A percentile compares a stretch with the other conserved stretches of the same genome.
Conservation (phyloP, 495 filamentous ascomycete genomes). For the Penicillium silybi region DNA sequence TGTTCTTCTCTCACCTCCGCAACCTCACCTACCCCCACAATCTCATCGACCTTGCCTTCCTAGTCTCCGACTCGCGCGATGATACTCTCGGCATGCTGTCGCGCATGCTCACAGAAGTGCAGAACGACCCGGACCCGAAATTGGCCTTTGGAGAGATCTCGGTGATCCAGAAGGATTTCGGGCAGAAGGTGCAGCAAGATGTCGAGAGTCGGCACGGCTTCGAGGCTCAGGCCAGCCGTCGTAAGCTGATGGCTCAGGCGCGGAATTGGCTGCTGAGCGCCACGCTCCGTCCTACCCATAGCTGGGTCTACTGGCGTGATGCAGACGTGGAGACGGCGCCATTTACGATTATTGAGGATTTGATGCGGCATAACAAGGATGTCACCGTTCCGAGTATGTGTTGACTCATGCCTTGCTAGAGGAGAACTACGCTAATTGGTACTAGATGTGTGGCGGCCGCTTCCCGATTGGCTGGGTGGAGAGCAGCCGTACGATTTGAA, state of each 20-base stretch:
- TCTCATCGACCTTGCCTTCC: conserved; percentile 91
- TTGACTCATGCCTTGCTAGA: background rate
- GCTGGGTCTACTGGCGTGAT: conserved; percentile 99
- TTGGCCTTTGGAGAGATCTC: conserved; percentile 94
- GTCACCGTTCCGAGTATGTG: conserved; percentile 97
- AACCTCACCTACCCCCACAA: conserved; percentile 98
- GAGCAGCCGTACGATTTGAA: conserved; percentile 99
- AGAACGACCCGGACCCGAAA: conserved; percentile 69
- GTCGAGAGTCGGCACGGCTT: conserved; percentile 98
- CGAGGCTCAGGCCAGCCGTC: conserved; percentile 86
- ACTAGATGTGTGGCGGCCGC: conserved; percentile 93
- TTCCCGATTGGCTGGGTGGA: conserved; percentile 98
- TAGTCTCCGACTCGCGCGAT: conserved; percentile 97
- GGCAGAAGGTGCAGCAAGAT: conserved; percentile 96
- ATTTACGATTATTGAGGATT: conserved; percentile 90
- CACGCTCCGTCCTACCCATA: conserved; percentile 88
- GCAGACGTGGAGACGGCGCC: conserved; percentile 98
- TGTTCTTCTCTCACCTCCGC: conserved; percentile 95
- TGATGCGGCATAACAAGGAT: conserved; percentile 99
- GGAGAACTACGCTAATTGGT: conserved; percentile 1
- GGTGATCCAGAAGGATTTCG: conserved; percentile 98
- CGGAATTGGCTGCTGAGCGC: conserved; percentile 96
- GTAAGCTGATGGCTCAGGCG: conserved; percentile 97
- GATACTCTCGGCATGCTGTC: conserved; percentile 74
- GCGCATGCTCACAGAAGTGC: conserved; percentile 71